Evolutionary conservation across 1,139 yeast species (phyloP), one percentile per base, ranked within the genome.

Genomic region (Blastobotrys ciferrii): DNA sequence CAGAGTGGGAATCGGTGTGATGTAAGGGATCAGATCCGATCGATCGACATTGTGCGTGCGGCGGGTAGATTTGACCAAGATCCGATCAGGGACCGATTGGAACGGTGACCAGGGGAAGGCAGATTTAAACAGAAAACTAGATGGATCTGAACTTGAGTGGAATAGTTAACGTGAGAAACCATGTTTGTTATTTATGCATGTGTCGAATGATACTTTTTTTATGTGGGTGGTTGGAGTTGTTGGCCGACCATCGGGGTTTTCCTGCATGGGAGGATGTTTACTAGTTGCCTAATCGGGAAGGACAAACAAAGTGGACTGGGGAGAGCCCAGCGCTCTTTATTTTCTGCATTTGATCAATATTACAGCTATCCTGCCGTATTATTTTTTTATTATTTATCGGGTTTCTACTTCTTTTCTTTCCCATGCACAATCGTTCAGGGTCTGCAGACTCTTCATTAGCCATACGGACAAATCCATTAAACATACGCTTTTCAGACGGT

Each of bases 401-500:
- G 12, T 17, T n/a, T 12, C 28, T 36, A 12, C n/a, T 19, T 12
- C 28, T 19, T 12, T 19, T 36, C 28, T 12, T 36, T 19, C 28
- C 19, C 11, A 36, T 36, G 40, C 40, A 36, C 40, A 18, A 36
- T 9, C 40, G 40, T 11, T 36, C 30, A 7, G 40, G 14, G 40
- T 36, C 40, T 7, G 19, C 40, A 19, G 40, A 36, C 19, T 18
- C 40, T 15, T 19, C 40, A 17, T 13, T 36, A 36, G 40, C 28
- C 40, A 36, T 36, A 30, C 54, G 62, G 39, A 54, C 46, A 32
- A 59, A 60, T 47, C 65, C 64, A 23, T 48, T 61, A 38, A 60
- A 59, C 42, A 66, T 66, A 20, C 58, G 61, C 20, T 57, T 60
- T 35, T 39, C 43, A 28, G 70, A 66, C 54, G 70, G 69, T 25